phyloP scores from a whole-genome alignment of 768 basidiomycete species.

The Termitomyces eurrhizus region DNA sequence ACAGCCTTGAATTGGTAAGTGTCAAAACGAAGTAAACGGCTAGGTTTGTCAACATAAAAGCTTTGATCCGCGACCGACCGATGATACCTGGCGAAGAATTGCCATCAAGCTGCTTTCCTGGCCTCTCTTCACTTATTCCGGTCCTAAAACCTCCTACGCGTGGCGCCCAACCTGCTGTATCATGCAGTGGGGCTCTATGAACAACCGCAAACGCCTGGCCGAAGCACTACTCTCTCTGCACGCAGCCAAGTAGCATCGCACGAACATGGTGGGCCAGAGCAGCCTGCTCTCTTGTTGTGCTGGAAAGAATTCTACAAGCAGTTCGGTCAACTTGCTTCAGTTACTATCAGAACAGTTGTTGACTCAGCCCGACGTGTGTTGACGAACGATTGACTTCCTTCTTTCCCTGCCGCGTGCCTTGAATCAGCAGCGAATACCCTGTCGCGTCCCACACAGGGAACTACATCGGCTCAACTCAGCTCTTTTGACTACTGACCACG shows the following conservation, averaged over 20 bases:
- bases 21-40: conserved; percentile 19
- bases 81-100: conserved; percentile 51
- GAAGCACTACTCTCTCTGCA: conserved; percentile 46
- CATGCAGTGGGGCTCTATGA: conserved; percentile 33
- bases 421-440: neutral
- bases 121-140: neutral
- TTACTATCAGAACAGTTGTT: conserved; percentile 26
- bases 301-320: conserved; percentile 37
- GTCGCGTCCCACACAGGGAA: neutral
- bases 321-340: conserved; percentile 27
- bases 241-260: conserved; percentile 48
- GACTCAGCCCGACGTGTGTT: conserved; percentile 10
- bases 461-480: neutral
- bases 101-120: neutral
- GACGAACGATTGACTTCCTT: neutral
- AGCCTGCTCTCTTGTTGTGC: conserved; percentile 33
- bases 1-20: too few relatives aligned
- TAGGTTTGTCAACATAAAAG: conserved; percentile 5
- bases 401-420: neutral
- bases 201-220: conserved; percentile 50
- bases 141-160: neutral
- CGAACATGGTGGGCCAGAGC: conserved; percentile 27
- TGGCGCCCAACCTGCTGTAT: neutral
- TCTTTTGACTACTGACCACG: neutral
- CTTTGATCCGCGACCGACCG: conserved; percentile 6